These are phyloP conservation scores for Rehmannia glutinosa DNA, from an alignment of 257 asterid species.

Conservation along the genomic window DNA sequence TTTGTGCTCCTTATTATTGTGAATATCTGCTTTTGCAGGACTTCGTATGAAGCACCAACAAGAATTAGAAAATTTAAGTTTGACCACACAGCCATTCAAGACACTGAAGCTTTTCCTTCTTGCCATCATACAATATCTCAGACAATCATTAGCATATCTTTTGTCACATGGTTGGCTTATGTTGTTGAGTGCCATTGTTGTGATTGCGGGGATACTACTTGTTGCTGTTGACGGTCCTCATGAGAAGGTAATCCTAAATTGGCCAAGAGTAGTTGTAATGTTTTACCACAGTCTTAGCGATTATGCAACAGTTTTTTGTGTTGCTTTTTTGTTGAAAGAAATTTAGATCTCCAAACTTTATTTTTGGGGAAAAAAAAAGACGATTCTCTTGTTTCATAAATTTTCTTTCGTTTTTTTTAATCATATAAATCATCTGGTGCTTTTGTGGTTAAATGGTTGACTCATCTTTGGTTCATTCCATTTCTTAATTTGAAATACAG, in stretches of 20 bases:
- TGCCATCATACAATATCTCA: slow-evolving; percentile 43
- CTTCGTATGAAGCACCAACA: slow-evolving; percentile 48
- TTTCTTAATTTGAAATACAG: slow-evolving; percentile 37
- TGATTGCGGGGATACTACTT: slow-evolving; percentile 36
- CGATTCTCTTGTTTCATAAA: background rate
- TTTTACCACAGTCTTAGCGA: too few relatives aligned
- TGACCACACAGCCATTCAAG: slow-evolving; percentile 59
- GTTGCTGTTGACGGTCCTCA: slow-evolving; percentile 45
- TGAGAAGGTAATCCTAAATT: slow-evolving; percentile 45
- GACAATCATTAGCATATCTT: slow-evolving; percentile 34
- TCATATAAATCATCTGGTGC: background rate
- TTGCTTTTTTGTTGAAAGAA: background rate
- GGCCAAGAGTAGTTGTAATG: background rate
- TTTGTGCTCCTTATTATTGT: background rate
- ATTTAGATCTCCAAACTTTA: background rate
- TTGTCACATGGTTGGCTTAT: slow-evolving; percentile 48
- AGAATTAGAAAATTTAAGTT: slow-evolving; percentile 53
- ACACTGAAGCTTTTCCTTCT: slow-evolving; percentile 52
- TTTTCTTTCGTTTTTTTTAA: background rate
- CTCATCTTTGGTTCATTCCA: slow-evolving; percentile 6
- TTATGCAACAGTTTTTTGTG: too few relatives aligned
- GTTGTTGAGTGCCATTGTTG: slow-evolving; percentile 33
- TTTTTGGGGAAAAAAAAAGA: background rate
- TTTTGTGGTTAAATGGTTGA: slow-evolving; percentile 8
- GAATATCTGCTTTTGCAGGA: slow-evolving; percentile 31